phyloP scores from a whole-genome alignment of 2,329 filamentous ascomycete species.

The Cordyceps pruinosa region DNA sequence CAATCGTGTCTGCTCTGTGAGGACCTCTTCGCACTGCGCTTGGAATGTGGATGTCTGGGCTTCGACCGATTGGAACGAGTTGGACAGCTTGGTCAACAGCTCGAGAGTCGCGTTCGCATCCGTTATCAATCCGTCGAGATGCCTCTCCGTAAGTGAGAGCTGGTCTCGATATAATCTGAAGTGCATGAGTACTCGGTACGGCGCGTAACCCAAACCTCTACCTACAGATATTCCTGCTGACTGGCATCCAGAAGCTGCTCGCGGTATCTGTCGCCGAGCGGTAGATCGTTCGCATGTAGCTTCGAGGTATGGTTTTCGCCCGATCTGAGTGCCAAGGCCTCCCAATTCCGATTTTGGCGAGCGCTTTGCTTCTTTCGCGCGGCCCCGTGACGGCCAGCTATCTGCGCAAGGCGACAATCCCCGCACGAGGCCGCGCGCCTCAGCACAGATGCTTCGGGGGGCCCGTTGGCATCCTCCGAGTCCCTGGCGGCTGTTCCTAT shows the following conservation, averaged over 20 bases:
- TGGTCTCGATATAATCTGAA: constrained; percentile 70
- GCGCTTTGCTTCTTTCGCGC: constrained; percentile 26
- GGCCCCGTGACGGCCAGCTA: constrained; percentile 28
- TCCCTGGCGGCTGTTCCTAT: constrained; percentile 55
- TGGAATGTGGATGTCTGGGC: constrained; percentile 89
- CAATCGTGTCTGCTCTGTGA: constrained; percentile 74
- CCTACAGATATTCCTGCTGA: constrained; percentile 77
- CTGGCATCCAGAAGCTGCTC: constrained; percentile 70
- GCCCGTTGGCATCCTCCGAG: constrained; percentile 45
- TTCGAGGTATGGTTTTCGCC: background rate
- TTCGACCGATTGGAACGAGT: constrained; percentile 83
- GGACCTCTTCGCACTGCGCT: constrained; percentile 80
- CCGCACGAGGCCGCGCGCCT: constrained; percentile 68
- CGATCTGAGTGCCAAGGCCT: constrained; percentile 39
- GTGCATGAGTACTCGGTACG: constrained; percentile 16
- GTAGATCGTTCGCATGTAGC: background rate
- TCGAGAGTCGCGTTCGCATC: constrained; percentile 72
- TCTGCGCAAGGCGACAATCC: constrained; percentile 63
- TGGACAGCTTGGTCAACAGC: constrained; percentile 70
- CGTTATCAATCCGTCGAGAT: constrained; percentile 70
- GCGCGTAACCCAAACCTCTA: background rate
- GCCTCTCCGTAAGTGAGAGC: constrained; percentile 69
- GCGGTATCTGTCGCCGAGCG: constrained; percentile 38
- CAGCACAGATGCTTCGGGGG: constrained; percentile 58
- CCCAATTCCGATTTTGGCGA: constrained; percentile 39